A percentile compares a stretch with the other conserved stretches of the same genome.
Conservation (phyloP, 305 asterid genomes). For the Petunia hybrid region DNA sequence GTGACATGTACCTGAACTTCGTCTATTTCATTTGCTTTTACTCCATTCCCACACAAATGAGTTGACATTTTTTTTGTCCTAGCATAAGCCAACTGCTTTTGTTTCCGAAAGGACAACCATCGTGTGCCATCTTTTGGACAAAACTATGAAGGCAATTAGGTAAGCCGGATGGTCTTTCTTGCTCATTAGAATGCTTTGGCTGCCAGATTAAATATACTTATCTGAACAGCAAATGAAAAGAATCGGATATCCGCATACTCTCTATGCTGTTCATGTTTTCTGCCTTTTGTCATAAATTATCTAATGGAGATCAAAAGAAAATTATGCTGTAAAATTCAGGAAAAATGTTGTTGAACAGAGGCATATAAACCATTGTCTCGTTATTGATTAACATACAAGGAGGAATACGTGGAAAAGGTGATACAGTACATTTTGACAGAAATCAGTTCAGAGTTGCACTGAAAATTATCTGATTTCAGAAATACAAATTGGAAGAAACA, state of each 20-base stretch:
- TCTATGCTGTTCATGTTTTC: neutral
- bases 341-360: neutral
- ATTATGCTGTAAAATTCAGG: conserved; percentile 5
- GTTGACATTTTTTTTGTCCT: neutral
- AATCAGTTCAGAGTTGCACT: neutral
- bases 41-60: neutral
- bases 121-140: no score
- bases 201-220: neutral
- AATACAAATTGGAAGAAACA: neutral
- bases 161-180: neutral
- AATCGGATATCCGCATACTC: neutral
- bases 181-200: neutral
- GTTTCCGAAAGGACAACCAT: no score
- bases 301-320: neutral
- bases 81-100: neutral
- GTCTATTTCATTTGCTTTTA: conserved; percentile 24
- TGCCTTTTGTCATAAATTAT: neutral
- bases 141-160: neutral
- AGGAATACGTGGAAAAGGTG: conserved; percentile 8
- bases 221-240: neutral
- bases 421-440: neutral
- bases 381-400: conserved; percentile 19
- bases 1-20: neutral
- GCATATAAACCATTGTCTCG: neutral
- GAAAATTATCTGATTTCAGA: neutral